Conservation (phyloP, 2,329 filamentous ascomycete species). For the Colletotrichum paranaense region DNA sequence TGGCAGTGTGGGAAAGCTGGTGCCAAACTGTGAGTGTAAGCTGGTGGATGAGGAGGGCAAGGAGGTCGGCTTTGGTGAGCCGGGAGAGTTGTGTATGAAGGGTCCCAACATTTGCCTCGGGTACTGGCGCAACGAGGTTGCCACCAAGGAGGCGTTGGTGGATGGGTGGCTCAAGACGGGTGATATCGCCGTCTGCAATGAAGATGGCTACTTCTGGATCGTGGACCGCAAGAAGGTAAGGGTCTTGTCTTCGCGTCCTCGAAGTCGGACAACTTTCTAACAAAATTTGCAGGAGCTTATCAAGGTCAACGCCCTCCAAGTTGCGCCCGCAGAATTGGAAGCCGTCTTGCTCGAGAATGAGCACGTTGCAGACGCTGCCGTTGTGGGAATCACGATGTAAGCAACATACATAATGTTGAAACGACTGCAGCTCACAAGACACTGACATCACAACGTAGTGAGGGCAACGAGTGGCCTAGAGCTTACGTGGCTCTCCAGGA, state of each 20-base stretch:
- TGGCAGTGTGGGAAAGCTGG: constrained; percentile 62
- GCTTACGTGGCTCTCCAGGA: constrained; percentile 64
- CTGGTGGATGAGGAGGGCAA: constrained; percentile 64
- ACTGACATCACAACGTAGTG: constrained; percentile 39
- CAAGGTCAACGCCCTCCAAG: constrained; percentile 70
- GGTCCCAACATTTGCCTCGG: constrained; percentile 69
- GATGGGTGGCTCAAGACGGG: constrained; percentile 71
- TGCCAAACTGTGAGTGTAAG: constrained; percentile 64
- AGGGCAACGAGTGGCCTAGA: constrained; percentile 62
- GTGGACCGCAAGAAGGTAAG: constrained; percentile 60
- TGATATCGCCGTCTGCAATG: constrained; percentile 62
- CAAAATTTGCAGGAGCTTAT: constrained; percentile 59
- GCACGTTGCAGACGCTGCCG: constrained; percentile 65
- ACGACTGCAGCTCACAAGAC: background rate
- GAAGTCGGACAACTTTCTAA: background rate
- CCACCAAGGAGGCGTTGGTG: constrained; percentile 62
- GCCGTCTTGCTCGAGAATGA: constrained; percentile 61
- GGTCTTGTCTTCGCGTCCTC: background rate
- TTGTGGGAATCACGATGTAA: constrained; percentile 62
- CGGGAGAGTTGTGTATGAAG: constrained; percentile 64
- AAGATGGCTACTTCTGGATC: constrained; percentile 58
- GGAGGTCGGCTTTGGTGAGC: constrained; percentile 58
- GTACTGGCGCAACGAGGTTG: constrained; percentile 68
- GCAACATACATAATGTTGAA: constrained; percentile 31
- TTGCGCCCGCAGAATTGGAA: constrained; percentile 69